Evolutionary conservation across 345 rosid species (phyloP).

Genomic region (Pistacia atlantica): DNA sequence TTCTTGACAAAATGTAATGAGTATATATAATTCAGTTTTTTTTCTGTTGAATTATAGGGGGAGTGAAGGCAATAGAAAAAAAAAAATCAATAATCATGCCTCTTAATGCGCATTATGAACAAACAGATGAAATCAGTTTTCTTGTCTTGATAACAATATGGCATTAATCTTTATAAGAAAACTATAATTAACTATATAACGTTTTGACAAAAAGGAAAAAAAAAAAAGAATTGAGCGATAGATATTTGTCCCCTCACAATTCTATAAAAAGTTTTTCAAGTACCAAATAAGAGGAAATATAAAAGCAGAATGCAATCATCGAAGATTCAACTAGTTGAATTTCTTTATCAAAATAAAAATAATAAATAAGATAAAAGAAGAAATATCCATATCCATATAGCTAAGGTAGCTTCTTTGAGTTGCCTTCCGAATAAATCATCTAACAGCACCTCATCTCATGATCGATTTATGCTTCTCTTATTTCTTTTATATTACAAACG

Average conservation of each 20-base stretch:
- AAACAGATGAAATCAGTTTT: neutral
- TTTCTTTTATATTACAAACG: neutral
- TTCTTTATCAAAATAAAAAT: too few species aligned
- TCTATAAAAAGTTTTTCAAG: too few species aligned
- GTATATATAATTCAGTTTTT: neutral
- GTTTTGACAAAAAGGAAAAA: too few species aligned
- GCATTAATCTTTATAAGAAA: too few species aligned
- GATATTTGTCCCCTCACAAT: too few species aligned
- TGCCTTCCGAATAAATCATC: neutral
- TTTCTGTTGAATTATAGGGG: neutral
- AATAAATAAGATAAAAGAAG: too few species aligned
- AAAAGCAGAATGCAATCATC: too few species aligned
- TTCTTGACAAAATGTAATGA: neutral
- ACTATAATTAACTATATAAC: too few species aligned
- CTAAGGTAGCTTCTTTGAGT: constrained; percentile 4
- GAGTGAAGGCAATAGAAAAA: neutral
- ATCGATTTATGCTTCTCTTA: neutral
- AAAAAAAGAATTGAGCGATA: too few species aligned
- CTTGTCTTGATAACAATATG: neutral
- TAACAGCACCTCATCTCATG: neutral
- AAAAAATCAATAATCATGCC: neutral
- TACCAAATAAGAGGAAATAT: too few species aligned
- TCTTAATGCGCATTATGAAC: neutral
- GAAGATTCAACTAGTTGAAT: too few species aligned
- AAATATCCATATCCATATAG: neutral